phyloP scores from a whole-genome alignment of 1,284 basidiomycete genomes.

The Cryptococcus sp. region DNA sequence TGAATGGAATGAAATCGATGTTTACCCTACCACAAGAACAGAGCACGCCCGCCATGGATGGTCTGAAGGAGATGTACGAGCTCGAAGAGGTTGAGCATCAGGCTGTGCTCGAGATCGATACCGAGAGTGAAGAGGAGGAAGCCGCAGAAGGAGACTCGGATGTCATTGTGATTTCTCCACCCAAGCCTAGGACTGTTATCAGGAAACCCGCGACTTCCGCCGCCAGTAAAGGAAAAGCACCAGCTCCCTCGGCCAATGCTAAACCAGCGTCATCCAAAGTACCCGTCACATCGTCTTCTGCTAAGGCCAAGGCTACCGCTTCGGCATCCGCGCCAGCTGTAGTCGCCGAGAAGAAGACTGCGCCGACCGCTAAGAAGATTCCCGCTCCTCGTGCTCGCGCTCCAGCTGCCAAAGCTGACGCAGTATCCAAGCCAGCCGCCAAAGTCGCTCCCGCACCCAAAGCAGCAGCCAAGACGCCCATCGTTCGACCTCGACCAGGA shows the following conservation, averaged over 20 bases:
- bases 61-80: constrained; percentile 21
- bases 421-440: neutral
- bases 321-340: neutral
- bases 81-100: constrained; percentile 12
- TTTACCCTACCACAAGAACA: constrained; percentile 18
- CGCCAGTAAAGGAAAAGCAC: neutral
- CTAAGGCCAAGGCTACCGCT: neutral
- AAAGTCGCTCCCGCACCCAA: neutral
- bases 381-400: neutral
- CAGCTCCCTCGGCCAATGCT: neutral
- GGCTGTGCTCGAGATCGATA: constrained; percentile 2
- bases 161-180: neutral
- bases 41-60: constrained; percentile 22
- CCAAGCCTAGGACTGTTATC: neutral
- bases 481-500: neutral
- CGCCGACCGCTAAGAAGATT: neutral
- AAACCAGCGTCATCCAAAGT: neutral
- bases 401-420: neutral
- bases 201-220: neutral
- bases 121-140: constrained; percentile 3
- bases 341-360: neutral
- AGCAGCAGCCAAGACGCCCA: neutral
- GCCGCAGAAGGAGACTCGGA: neutral
- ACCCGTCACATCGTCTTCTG: neutral
- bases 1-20: constrained; percentile 22